Evolutionary conservation across 2,329 filamentous ascomycete genomes (phyloP).

Genomic region (Nannizziopsis barbatae): DNA sequence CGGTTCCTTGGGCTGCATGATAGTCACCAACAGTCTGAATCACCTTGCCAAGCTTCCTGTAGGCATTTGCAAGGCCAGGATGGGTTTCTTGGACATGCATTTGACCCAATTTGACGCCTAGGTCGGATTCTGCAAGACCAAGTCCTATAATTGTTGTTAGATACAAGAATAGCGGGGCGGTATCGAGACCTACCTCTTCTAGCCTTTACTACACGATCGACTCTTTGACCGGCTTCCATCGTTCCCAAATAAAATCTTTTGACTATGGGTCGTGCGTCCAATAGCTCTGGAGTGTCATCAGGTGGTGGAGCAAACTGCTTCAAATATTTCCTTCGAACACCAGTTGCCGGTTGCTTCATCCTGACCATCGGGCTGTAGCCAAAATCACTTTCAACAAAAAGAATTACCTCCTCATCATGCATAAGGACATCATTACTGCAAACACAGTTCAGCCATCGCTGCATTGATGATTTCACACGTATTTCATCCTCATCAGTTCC

Average conservation of each 20-base stretch:
- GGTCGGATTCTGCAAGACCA: slow-evolving; percentile 81
- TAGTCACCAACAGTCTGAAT: slow-evolving; percentile 90
- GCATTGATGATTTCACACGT: slow-evolving; percentile 77
- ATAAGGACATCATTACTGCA: slow-evolving; percentile 87
- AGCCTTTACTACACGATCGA: slow-evolving; percentile 86
- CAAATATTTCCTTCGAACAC: slow-evolving; percentile 84
- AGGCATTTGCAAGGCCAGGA: slow-evolving; percentile 74
- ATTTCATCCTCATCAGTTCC: slow-evolving; percentile 93
- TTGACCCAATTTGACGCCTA: slow-evolving; percentile 75
- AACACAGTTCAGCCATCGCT: slow-evolving; percentile 90
- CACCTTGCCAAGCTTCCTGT: slow-evolving; percentile 86
- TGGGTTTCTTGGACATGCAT: slow-evolving; percentile 90
- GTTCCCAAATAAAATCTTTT: slow-evolving; percentile 92
- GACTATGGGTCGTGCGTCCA: slow-evolving; percentile 77
- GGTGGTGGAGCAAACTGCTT: slow-evolving; percentile 98
- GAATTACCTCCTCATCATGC: slow-evolving; percentile 89
- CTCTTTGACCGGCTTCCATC: slow-evolving; percentile 95
- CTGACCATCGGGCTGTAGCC: slow-evolving; percentile 93
- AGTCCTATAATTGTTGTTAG: slow-evolving; percentile 49
- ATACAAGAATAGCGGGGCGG: background rate
- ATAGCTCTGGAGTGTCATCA: slow-evolving; percentile 90
- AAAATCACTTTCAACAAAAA: slow-evolving; percentile 98
- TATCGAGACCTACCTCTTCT: slow-evolving; percentile 56
- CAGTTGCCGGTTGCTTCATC: slow-evolving; percentile 93
- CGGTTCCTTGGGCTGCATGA: slow-evolving; percentile 91